Evolutionary conservation across 306 rosid genomes (phyloP).

Genomic region (Quercus variabilis): DNA sequence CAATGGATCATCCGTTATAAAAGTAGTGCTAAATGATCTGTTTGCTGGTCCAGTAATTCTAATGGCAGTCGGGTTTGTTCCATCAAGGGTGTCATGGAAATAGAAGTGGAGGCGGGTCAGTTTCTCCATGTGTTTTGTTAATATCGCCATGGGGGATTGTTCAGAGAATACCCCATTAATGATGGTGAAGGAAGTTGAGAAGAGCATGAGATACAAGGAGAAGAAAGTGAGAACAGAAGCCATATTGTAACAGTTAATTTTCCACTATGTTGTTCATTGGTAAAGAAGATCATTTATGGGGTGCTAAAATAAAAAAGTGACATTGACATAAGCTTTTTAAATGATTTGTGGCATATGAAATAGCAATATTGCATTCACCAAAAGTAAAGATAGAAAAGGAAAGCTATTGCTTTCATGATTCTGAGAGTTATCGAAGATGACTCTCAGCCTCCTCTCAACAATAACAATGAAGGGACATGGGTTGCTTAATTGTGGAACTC

Average conservation of each 20-base stretch:
- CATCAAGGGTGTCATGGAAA: slow-evolving; percentile 37
- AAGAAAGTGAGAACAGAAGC: not conserved
- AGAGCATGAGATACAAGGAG: not conserved
- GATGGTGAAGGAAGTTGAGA: not conserved
- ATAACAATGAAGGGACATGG: too few species aligned
- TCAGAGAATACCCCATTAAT: slow-evolving; percentile 13
- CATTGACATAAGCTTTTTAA: too few species aligned
- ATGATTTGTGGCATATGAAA: too few species aligned
- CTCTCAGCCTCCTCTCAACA: too few species aligned
- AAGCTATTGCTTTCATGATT: too few species aligned
- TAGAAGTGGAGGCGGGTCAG: slow-evolving; percentile 42
- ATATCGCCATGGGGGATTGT: not conserved
- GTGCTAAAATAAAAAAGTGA: not conserved
- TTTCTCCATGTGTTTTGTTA: slow-evolving; percentile 24
- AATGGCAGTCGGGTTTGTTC: slow-evolving; percentile 30
- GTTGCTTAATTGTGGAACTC: too few species aligned
- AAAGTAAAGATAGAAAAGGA: too few species aligned
- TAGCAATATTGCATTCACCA: too few species aligned
- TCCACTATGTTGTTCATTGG: not conserved
- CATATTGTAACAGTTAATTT: not conserved
- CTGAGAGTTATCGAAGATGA: too few species aligned
- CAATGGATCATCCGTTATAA: slow-evolving; percentile 25
- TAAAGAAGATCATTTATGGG: not conserved
- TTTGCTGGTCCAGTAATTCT: slow-evolving; percentile 10
- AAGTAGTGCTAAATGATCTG: slow-evolving; percentile 15